phyloP scores from a whole-genome alignment of 257 asterid genomes.

The Primulina eburnea region DNA sequence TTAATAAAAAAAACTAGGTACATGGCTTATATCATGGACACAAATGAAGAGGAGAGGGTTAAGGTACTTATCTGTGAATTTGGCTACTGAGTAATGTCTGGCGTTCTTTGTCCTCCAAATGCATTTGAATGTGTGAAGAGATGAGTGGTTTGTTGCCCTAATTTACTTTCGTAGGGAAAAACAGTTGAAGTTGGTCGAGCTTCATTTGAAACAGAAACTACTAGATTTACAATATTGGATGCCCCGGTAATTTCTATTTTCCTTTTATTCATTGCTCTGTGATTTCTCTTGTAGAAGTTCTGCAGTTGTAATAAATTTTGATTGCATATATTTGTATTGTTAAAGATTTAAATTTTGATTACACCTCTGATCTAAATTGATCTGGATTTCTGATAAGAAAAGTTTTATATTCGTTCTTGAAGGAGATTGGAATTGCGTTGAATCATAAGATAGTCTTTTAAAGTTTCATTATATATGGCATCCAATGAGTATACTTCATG shows the following conservation, averaged over 20 bases:
- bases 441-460: no score
- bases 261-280: not conserved
- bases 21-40: constrained; percentile 99
- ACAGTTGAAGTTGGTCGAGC: constrained; percentile 99
- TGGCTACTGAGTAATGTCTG: constrained; percentile 3
- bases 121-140: constrained; percentile 16
- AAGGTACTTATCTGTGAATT: constrained; percentile 52
- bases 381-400: not conserved
- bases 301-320: not conserved
- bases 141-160: constrained; percentile 4
- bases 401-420: not conserved
- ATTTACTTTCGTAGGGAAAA: constrained; percentile 54
- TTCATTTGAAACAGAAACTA: constrained; percentile 91
- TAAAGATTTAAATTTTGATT: not conserved
- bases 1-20: constrained; percentile 48
- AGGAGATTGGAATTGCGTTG: not conserved
- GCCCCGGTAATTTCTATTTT: constrained; percentile 66
- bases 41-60: constrained; percentile 95
- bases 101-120: not conserved
- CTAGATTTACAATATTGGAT: constrained; percentile 95
- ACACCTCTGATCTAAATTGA: not conserved
- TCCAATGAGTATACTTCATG: not conserved
- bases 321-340: no score
- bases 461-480: not conserved
- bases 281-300: not conserved